Base-by-base conservation (phyloP, 257 asterid genomes). In the Mitragyna speciosa region DNA sequence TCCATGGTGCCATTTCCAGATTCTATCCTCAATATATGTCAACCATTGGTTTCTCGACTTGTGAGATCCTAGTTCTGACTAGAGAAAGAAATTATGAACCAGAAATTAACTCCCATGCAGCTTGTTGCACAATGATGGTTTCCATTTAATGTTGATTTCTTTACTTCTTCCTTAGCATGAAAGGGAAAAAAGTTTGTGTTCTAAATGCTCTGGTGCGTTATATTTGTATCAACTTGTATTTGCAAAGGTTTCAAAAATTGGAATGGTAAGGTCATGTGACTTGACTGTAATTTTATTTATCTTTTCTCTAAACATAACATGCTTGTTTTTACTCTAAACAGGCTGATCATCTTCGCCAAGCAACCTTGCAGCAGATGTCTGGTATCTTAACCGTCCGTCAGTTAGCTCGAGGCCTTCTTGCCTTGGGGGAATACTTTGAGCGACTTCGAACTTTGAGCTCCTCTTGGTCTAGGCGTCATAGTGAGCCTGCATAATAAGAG, bases 261-360 rank as follows among this genome's bases (percentile, higher is more conserved):
- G 43, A 8, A 65, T 24, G 20, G 20, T 51, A 51, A 5, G 58
- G 17, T 51, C 26, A 36, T 73, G 33, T n/a, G 77, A 30, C 19
- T 31, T 33, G 31, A 51, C 48, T 11, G 30, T 20, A 14, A 41
- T 54, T 48, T 49, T 28, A 16, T 33, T 51, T 3, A 5, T n/a
- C 24, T 26, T 20, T 11, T 70, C 33, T 26, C 26, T 12, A 33
- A 12, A 20, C 49, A 71, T 72, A 6, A 36, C 2, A 22, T 20
- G 47, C 67, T 45, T 73, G 26, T 22, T 43, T 33, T 31, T 45
- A 10, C 12, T 41, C 19, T 70, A 51, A 82, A 73, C 84, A 80
- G 86, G 89, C 86, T 49, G 88, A 88, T 86, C 84, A 80, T 82
- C 84, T 88, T 80, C 91, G 89, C 51, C 82, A 84, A 81, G 85